These are phyloP conservation scores for Tulasnella sp. DNA, from an alignment of 768 basidiomycete genomes.

Conservation along the genomic window DNA sequence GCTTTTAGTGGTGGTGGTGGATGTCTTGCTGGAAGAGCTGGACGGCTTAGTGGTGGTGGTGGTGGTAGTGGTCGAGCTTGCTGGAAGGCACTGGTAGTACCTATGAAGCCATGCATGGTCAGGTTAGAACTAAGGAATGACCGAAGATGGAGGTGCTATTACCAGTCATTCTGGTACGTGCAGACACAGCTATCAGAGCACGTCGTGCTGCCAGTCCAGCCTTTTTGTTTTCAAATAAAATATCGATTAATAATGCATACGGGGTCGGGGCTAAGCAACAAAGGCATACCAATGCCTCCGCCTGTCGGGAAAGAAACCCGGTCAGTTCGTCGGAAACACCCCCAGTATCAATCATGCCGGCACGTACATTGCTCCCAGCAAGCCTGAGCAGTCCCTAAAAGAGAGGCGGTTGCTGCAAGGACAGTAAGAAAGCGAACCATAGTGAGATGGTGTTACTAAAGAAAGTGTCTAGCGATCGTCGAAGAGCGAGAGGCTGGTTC, in stretches of 20 bases:
- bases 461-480: background rate
- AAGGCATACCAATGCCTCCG: constrained; percentile 38
- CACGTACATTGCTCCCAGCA: constrained; percentile 18
- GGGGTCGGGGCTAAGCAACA: background rate
- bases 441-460: background rate
- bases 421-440: background rate
- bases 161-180: background rate
- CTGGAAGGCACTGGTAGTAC: background rate
- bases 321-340: background rate
- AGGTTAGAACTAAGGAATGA: background rate
- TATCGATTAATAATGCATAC: background rate
- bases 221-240: constrained; percentile 28
- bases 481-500: background rate
- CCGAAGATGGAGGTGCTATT: background rate
- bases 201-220: constrained; percentile 39
- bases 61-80: background rate
- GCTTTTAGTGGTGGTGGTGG: background rate
- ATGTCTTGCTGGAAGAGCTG: background rate
- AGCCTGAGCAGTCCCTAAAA: background rate
- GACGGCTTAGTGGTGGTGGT: background rate
- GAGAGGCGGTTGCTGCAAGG: background rate
- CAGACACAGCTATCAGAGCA: constrained; percentile 42
- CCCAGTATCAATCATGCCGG: background rate
- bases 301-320: background rate
- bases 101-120: background rate